These are phyloP conservation scores for Heliamphora pulchella DNA, from an alignment of 179 eudicot species.

Conservation along the genomic window DNA sequence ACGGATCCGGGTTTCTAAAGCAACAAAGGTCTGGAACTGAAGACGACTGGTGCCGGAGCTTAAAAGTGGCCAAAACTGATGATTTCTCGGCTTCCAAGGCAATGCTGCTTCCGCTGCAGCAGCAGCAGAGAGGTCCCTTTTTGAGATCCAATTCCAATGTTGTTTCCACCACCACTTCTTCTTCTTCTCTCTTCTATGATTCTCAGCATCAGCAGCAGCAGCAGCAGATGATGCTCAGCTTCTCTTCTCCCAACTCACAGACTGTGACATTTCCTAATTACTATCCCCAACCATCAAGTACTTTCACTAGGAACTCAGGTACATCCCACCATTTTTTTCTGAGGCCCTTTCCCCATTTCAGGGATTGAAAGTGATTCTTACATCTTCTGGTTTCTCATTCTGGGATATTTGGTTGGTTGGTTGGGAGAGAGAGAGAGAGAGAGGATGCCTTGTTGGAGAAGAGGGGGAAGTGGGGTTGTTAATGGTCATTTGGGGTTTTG, in stretches of 20 bases:
- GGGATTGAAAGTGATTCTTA: too few species aligned
- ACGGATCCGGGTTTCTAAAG: slow-evolving; percentile 35
- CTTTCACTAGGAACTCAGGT: slow-evolving; percentile 51
- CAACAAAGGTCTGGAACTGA: slow-evolving; percentile 36
- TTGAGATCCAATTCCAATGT: slow-evolving; percentile 25
- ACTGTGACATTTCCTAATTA: slow-evolving; percentile 26
- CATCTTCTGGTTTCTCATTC: too few species aligned
- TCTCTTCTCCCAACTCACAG: slow-evolving; percentile 53
- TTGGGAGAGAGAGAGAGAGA: not conserved
- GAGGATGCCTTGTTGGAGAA: not conserved
- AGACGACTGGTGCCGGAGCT: slow-evolving; percentile 16
- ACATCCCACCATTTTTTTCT: not conserved
- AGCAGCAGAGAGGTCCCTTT: slow-evolving; percentile 13
- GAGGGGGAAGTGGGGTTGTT: not conserved
- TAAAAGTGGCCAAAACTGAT: slow-evolving; percentile 40
- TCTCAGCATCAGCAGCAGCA: slow-evolving; percentile 26
- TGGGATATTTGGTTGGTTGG: too few species aligned
- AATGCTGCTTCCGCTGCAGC: slow-evolving; percentile 19
- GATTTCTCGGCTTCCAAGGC: slow-evolving; percentile 28
- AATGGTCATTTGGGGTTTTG: not conserved
- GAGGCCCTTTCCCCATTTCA: not conserved
- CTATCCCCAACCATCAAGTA: slow-evolving; percentile 21
- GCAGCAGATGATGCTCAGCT: slow-evolving; percentile 49
- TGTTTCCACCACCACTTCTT: too few species aligned
- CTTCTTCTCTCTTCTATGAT: slow-evolving; percentile 19